Evolutionary conservation across 2,329 filamentous ascomycete species (phyloP).

Genomic region (Mycogone perniciosa): DNA sequence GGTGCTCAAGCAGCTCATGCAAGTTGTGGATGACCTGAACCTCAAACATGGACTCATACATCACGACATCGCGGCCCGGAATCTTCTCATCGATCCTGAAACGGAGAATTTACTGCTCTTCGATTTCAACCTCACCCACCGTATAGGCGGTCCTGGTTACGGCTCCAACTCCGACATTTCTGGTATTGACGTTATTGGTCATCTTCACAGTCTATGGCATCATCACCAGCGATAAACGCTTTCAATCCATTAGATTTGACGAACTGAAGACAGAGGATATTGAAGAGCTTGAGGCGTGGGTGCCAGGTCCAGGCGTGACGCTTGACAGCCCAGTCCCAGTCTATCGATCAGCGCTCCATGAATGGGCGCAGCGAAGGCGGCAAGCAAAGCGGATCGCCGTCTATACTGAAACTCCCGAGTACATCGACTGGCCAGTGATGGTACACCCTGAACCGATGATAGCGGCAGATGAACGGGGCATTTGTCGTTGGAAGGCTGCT

Average conservation of each 20-base stretch:
- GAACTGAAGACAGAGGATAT: conserved; percentile 20
- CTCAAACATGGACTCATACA: conserved; percentile 31
- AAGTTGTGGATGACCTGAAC: conserved; percentile 33
- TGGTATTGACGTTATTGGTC: conserved; percentile 25
- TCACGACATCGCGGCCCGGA: conserved; percentile 32
- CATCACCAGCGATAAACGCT: conserved; percentile 24
- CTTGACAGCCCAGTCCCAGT: conserved; percentile 26
- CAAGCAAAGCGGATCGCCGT: conserved; percentile 8
- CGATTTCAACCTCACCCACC: conserved; percentile 26
- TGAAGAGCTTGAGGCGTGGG: conserved; percentile 22
- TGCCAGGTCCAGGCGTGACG: conserved; percentile 25
- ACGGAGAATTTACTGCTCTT: conserved; percentile 30
- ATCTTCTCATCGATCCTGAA: conserved; percentile 28
- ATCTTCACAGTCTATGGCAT: conserved; percentile 31
- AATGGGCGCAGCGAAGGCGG: conserved; percentile 21
- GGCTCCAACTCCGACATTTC: not conserved
- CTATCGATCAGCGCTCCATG: conserved; percentile 21
- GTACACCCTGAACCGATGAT: not conserved
- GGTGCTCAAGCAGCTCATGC: conserved; percentile 31
- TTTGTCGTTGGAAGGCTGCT: no score
- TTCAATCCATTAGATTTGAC: conserved; percentile 19
- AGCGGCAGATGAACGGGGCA: not conserved
- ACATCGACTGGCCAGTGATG: conserved; percentile 20
- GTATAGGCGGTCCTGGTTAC: not conserved
- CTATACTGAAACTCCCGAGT: conserved; percentile 16